Conservation (phyloP, 1,284 basidiomycete genomes). For the Ceratobasidium sp. region DNA sequence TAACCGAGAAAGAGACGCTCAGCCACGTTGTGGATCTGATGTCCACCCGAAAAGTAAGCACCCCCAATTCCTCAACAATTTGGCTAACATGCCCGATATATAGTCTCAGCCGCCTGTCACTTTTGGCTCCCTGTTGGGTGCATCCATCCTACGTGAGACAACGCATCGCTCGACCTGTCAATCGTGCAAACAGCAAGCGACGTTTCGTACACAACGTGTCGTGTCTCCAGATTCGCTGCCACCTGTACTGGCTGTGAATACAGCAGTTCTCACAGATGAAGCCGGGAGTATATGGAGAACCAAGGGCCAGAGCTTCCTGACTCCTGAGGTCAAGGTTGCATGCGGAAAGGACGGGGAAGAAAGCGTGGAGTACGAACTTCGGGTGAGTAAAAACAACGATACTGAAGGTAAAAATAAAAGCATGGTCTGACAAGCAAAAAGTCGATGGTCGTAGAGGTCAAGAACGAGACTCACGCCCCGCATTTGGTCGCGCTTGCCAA, state of each 20-base stretch:
- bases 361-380: constrained; percentile 70
- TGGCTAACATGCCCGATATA: neutral
- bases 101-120: constrained; percentile 11
- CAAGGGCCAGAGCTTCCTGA: constrained; percentile 59
- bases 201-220: constrained; percentile 74
- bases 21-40: constrained; percentile 85
- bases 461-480: constrained; percentile 74
- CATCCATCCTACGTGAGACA: constrained; percentile 81
- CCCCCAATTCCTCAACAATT: neutral
- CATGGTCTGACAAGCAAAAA: constrained; percentile 2
- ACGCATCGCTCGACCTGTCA: constrained; percentile 87
- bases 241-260: constrained; percentile 87
- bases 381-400: constrained; percentile 56
- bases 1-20: constrained; percentile 73
- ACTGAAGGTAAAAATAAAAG: constrained; percentile 13
- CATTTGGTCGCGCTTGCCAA: constrained; percentile 92
- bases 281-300: constrained; percentile 24
- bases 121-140: constrained; percentile 75
- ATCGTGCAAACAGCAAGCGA: constrained; percentile 78
- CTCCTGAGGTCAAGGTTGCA: constrained; percentile 49
- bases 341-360: constrained; percentile 65
- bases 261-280: constrained; percentile 80
- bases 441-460: constrained; percentile 85
- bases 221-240: constrained; percentile 73
- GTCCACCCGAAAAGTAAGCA: constrained; percentile 80